Conservation (phyloP, 352 stramenopile genomes). For the Pythium chondricola region DNA sequence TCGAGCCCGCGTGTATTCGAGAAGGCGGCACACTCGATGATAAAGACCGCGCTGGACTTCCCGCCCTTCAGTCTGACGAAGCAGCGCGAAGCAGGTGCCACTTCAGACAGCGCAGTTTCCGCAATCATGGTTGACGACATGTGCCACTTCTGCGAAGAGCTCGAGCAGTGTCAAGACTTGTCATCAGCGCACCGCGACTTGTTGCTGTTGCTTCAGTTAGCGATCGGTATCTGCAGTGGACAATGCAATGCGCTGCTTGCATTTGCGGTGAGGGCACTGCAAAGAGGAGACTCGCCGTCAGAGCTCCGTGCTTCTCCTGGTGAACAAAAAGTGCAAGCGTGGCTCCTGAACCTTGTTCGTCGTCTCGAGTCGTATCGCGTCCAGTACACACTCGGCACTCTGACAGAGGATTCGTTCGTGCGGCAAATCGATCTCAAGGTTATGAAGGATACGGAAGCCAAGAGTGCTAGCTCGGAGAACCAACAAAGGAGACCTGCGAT, state of each 20-base stretch:
- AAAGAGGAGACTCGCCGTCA: too few relatives aligned
- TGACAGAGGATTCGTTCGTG: constrained; percentile 30
- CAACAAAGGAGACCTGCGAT: constrained; percentile 29
- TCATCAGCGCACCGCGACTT: constrained; percentile 24
- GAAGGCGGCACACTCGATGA: constrained; percentile 35
- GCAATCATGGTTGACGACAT: constrained; percentile 37
- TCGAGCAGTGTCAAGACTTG: constrained; percentile 22
- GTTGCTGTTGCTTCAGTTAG: constrained; percentile 40
- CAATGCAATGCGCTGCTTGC: constrained; percentile 42
- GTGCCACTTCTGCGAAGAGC: constrained; percentile 38
- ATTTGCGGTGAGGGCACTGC: too few relatives aligned
- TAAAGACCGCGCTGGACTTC: constrained; percentile 53
- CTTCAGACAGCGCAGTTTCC: constrained; percentile 12
- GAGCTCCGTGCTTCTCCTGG: too few relatives aligned
- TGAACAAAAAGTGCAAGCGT: too few relatives aligned
- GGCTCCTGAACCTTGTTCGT: constrained; percentile 31
- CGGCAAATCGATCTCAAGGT: constrained; percentile 48
- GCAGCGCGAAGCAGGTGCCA: background rate
- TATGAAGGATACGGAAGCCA: constrained; percentile 10
- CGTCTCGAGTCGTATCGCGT: constrained; percentile 51
- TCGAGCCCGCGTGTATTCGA: constrained; percentile 42
- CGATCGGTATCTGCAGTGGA: constrained; percentile 52
- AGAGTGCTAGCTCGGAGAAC: background rate
- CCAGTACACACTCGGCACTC: constrained; percentile 41
- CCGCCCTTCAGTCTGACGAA: constrained; percentile 43